Conservation (phyloP, 2,329 filamentous ascomycete genomes). For the Pseudogymnoascus sp. region DNA sequence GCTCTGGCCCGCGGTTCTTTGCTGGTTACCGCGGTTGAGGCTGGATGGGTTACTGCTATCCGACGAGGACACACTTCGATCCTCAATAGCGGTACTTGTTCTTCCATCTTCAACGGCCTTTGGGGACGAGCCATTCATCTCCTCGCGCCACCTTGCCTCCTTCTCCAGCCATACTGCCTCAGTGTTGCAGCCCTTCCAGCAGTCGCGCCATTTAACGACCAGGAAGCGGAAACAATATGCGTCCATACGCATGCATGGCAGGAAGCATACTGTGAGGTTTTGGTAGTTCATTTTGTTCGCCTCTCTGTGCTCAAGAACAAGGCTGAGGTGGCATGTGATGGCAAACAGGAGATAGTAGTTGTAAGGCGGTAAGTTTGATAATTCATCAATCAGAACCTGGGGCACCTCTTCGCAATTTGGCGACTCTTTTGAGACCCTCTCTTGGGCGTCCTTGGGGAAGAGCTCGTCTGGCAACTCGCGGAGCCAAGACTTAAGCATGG, state of each 20-base stretch:
- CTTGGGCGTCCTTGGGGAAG: conserved; percentile 76
- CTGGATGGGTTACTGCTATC: conserved; percentile 50
- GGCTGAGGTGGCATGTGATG: conserved; percentile 89
- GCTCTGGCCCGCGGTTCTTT: not conserved
- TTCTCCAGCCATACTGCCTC: conserved; percentile 71
- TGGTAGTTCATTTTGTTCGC: conserved; percentile 98
- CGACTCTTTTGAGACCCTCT: conserved; percentile 62
- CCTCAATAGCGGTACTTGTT: conserved; percentile 30
- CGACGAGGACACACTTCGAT: conserved; percentile 54
- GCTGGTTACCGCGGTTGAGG: conserved; percentile 14
- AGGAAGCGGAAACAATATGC: conserved; percentile 92
- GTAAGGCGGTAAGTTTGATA: conserved; percentile 89
- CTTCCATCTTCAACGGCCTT: conserved; percentile 19
- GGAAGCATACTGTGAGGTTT: conserved; percentile 93
- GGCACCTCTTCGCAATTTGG: conserved; percentile 64
- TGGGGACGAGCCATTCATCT: conserved; percentile 36
- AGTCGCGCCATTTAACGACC: conserved; percentile 90
- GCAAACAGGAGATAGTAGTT: conserved; percentile 97
- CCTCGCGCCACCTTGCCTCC: conserved; percentile 52
- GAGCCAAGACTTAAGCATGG: conserved; percentile 93
- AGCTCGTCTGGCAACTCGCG: conserved; percentile 91
- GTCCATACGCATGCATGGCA: conserved; percentile 94
- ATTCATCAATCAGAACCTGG: conserved; percentile 78
- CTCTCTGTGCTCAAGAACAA: conserved; percentile 82
- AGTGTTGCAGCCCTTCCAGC: conserved; percentile 93